Conservation (phyloP, 108 stramenopile species). For the Skeletonema costatum region DNA sequence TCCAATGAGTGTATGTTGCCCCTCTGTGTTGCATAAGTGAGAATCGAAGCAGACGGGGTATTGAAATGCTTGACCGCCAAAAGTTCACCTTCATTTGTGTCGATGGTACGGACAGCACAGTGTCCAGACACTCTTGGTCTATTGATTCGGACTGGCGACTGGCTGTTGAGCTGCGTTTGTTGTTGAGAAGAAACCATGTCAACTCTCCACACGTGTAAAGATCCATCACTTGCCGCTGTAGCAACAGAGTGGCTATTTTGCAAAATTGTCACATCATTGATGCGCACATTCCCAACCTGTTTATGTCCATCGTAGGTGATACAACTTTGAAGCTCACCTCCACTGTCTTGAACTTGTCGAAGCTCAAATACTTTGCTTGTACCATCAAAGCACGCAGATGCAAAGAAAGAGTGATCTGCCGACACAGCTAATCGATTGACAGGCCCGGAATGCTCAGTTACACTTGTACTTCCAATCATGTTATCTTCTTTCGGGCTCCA, state of each 20-base stretch:
- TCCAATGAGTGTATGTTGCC: conserved; percentile 86
- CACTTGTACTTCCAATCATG: conserved; percentile 70
- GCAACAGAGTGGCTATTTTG: conserved; percentile 92
- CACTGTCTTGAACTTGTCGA: conserved; percentile 74
- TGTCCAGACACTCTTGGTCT: conserved; percentile 70
- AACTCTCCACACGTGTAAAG: conserved; percentile 89
- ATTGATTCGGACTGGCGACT: background rate
- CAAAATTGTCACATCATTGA: conserved; percentile 90
- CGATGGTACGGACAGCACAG: conserved; percentile 48
- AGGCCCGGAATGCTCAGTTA: conserved; percentile 80
- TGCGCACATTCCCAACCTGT: conserved; percentile 26
- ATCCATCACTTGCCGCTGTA: conserved; percentile 86
- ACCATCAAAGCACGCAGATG: conserved; percentile 89
- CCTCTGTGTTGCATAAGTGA: conserved; percentile 83
- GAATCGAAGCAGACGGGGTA: conserved; percentile 77
- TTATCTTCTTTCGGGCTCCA: conserved; percentile 85
- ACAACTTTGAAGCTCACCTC: conserved; percentile 77
- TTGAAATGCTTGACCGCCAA: conserved; percentile 92
- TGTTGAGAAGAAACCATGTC: conserved; percentile 60
- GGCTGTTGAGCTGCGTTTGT: conserved; percentile 14
- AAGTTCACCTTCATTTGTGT: conserved; percentile 84
- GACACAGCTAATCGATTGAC: conserved; percentile 90
- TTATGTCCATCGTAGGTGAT: conserved; percentile 82
- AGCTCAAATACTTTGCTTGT: conserved; percentile 93
- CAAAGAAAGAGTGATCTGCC: conserved; percentile 91